phyloP scores from a whole-genome alignment of 768 basidiomycete species.

The Gloeostereum incarnatum region DNA sequence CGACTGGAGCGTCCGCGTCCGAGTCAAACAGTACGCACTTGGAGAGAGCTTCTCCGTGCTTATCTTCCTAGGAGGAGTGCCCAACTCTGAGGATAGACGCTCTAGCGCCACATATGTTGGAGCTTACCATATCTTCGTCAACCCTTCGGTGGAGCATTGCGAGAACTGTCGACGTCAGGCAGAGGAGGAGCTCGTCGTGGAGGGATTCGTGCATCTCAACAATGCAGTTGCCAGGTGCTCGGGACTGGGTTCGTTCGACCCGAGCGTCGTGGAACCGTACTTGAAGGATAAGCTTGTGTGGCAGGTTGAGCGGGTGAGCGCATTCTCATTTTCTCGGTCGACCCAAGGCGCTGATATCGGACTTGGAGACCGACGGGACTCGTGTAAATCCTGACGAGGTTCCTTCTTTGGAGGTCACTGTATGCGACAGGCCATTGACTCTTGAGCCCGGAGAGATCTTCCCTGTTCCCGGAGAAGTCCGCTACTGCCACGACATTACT shows the following conservation, averaged over 20 bases:
- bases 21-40: too few relatives aligned
- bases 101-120: too few relatives aligned
- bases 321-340: neutral
- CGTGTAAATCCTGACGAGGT: slow-evolving; percentile 4
- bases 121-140: too few relatives aligned
- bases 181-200: slow-evolving; percentile 21
- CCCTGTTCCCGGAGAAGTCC: slow-evolving; percentile 11
- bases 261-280: slow-evolving; percentile 28
- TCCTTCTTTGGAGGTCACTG: slow-evolving; percentile 10
- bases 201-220: slow-evolving; percentile 38
- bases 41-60: too few relatives aligned
- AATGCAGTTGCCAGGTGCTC: slow-evolving; percentile 19
- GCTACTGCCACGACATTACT: slow-evolving; percentile 9
- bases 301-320: slow-evolving; percentile 28
- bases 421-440: slow-evolving; percentile 8
- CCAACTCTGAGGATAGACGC: too few relatives aligned
- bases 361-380: slow-evolving; percentile 2
- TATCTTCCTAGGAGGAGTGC: too few relatives aligned
- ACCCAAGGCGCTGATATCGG: neutral
- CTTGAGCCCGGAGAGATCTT: slow-evolving; percentile 4
- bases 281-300: slow-evolving; percentile 28
- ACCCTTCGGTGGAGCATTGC: too few relatives aligned
- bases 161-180: slow-evolving; percentile 26
- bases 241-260: slow-evolving; percentile 22
- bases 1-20: too few relatives aligned